phyloP scores from a whole-genome alignment of 805 yeast species.

The Candida oleophila region DNA sequence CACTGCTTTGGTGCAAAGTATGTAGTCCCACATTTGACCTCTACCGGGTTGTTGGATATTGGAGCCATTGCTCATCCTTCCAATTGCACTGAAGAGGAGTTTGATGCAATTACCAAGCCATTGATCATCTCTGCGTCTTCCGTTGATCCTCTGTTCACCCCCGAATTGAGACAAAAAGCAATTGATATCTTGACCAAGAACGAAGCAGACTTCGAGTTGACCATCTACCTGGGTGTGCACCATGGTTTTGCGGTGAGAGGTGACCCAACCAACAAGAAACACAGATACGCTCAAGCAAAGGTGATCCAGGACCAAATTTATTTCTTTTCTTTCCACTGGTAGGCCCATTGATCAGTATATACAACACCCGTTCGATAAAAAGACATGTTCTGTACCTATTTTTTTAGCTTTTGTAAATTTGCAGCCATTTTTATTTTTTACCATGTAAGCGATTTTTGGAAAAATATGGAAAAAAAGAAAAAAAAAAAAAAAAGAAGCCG shows the following conservation, averaged over 20 bases:
- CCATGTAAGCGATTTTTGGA: too few relatives aligned
- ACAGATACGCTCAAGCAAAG: constrained; percentile 65
- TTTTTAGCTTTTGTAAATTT: too few relatives aligned
- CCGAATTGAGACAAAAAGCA: constrained; percentile 57
- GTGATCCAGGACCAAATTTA: constrained; percentile 45
- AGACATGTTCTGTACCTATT: too few relatives aligned
- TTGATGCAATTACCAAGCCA: constrained; percentile 57
- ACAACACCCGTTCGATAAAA: too few relatives aligned
- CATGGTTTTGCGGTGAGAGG: constrained; percentile 85
- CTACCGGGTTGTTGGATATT: constrained; percentile 44
- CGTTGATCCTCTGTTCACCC: constrained; percentile 55
- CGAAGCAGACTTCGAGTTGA: constrained; percentile 54
- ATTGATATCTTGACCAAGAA: constrained; percentile 52
- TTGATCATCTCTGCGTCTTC: constrained; percentile 71
- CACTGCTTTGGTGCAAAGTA: constrained; percentile 24
- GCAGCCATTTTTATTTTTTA: too few relatives aligned
- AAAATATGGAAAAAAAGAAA: too few relatives aligned
- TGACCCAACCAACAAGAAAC: constrained; percentile 51
- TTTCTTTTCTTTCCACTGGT: not conserved
- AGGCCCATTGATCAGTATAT: too few relatives aligned
- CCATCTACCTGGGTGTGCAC: constrained; percentile 54
- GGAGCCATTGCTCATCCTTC: constrained; percentile 84
- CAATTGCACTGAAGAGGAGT: constrained; percentile 57
- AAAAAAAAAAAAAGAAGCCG: not conserved
- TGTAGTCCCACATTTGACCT: constrained; percentile 27